phyloP scores from a whole-genome alignment of 2,329 filamentous ascomycete species.

The Canariomyces notabilis region DNA sequence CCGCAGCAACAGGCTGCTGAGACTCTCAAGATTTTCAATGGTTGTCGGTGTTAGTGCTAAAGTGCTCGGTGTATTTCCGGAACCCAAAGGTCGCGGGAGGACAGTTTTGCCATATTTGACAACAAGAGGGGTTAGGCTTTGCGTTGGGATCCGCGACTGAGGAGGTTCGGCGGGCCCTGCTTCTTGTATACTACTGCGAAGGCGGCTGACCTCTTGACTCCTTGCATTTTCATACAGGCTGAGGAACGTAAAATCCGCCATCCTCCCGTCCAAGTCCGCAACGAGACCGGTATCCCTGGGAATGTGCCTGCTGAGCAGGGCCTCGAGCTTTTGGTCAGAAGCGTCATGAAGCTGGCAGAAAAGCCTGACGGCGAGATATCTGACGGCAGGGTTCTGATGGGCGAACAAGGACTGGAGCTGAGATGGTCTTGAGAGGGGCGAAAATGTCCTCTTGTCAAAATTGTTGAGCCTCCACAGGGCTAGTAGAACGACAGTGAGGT shows the following conservation, averaged over 20 bases:
- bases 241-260: conserved; percentile 73
- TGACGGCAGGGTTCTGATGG: conserved; percentile 54
- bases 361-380: conserved; percentile 76
- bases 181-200: conserved; percentile 36
- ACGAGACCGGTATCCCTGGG: conserved; percentile 54
- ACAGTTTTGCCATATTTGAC: conserved; percentile 62
- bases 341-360: conserved; percentile 75
- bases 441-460: conserved; percentile 67
- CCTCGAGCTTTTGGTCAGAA: conserved; percentile 72
- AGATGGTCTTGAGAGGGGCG: conserved; percentile 50
- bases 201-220: conserved; percentile 40
- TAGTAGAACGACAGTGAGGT: conserved; percentile 48
- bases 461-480: conserved; percentile 74
- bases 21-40: conserved; percentile 60
- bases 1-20: conserved; percentile 64
- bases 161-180: conserved; percentile 9
- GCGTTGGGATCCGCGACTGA: conserved; percentile 20
- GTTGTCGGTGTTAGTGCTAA: conserved; percentile 72
- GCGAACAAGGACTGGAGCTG: conserved; percentile 65
- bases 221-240: conserved; percentile 54
- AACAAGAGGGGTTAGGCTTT: conserved; percentile 53
- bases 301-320: conserved; percentile 63
- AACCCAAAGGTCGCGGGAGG: conserved; percentile 57
- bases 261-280: conserved; percentile 69
- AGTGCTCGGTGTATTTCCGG: conserved; percentile 41